These are phyloP conservation scores for Metschnikowia colocasiae DNA, from an alignment of 805 yeast species.

Conservation along the genomic window DNA sequence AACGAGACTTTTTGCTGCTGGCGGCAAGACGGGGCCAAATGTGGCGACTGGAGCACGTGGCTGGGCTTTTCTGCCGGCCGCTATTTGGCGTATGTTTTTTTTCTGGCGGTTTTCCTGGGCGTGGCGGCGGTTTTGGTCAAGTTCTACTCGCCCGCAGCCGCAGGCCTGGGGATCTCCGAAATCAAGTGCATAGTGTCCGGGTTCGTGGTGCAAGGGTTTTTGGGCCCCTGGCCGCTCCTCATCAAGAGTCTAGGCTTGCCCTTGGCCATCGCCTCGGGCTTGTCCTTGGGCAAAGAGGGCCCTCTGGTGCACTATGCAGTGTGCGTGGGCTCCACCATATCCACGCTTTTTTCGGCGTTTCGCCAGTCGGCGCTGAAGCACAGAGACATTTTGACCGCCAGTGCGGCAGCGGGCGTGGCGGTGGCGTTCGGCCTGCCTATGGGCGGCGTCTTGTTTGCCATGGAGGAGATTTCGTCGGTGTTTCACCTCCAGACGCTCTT, in stretches of 20 bases:
- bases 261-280: conserved; percentile 85
- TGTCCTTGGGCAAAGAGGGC: conserved; percentile 96
- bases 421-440: conserved; percentile 97
- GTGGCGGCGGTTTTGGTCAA: conserved; percentile 67
- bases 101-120: conserved; percentile 61
- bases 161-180: conserved; percentile 97
- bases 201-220: conserved; percentile 71
- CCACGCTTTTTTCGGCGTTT: conserved; percentile 48
- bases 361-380: conserved; percentile 43
- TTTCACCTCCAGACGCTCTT: conserved; percentile 78
- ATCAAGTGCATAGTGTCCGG: conserved; percentile 94
- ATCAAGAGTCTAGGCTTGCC: conserved; percentile 83
- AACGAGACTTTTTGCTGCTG: conserved; percentile 81
- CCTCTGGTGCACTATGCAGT: conserved; percentile 98
- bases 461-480: conserved; percentile 82
- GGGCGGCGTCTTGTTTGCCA: conserved; percentile 90
- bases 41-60: conserved; percentile 73
- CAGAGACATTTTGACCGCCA: conserved; percentile 73
- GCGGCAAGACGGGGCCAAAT: conserved; percentile 43
- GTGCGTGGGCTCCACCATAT: conserved; percentile 84
- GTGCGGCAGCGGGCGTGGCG: conserved; percentile 97
- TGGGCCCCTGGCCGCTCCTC: conserved; percentile 65
- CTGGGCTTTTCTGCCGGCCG: conserved; percentile 40
- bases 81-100: conserved; percentile 55
- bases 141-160: conserved; percentile 79